phyloP scores from a whole-genome alignment of 768 basidiomycete species.

The Rubroboletus pulcherrimus region DNA sequence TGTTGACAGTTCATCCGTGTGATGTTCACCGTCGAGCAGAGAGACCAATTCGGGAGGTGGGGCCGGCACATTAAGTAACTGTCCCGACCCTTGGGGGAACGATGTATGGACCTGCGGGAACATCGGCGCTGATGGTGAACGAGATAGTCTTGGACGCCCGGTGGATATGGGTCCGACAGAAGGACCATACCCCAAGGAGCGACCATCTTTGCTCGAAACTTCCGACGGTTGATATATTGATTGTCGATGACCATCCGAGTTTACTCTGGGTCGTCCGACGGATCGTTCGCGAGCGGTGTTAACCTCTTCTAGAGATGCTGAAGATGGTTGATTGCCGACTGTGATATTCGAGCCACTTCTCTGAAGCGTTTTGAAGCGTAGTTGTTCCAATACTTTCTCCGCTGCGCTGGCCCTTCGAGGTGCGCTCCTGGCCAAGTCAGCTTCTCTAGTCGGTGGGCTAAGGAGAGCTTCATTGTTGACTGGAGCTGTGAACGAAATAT shows the following conservation, averaged over 20 bases:
- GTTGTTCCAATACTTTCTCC: slow-evolving; percentile 64
- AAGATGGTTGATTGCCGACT: slow-evolving; percentile 15
- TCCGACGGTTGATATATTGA: slow-evolving; percentile 23
- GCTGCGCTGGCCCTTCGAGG: slow-evolving; percentile 61
- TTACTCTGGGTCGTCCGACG: slow-evolving; percentile 24
- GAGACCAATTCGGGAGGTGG: slow-evolving; percentile 52
- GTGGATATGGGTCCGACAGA: slow-evolving; percentile 26
- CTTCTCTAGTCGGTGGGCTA: slow-evolving; percentile 32
- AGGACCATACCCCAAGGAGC: slow-evolving; percentile 22
- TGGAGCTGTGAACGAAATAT: slow-evolving; percentile 19
- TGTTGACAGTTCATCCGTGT: slow-evolving; percentile 87
- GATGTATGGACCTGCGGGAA: slow-evolving; percentile 31
- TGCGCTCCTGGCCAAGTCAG: slow-evolving; percentile 24
- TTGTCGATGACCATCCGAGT: slow-evolving; percentile 29
- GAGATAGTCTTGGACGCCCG: slow-evolving; percentile 47
- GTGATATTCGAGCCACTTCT: slow-evolving; percentile 32
- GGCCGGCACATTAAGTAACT: slow-evolving; percentile 15
- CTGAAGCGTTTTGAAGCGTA: slow-evolving; percentile 54
- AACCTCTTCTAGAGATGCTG: slow-evolving; percentile 16
- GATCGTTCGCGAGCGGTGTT: slow-evolving; percentile 16
- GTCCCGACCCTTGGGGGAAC: slow-evolving; percentile 24
- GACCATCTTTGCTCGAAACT: slow-evolving; percentile 17
- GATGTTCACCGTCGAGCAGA: slow-evolving; percentile 84
- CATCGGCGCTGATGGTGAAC: slow-evolving; percentile 58
- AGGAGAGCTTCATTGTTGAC: slow-evolving; percentile 17